phyloP scores from a whole-genome alignment of 495 filamentous ascomycete genomes.

The Opeltia flavorubescens region DNA sequence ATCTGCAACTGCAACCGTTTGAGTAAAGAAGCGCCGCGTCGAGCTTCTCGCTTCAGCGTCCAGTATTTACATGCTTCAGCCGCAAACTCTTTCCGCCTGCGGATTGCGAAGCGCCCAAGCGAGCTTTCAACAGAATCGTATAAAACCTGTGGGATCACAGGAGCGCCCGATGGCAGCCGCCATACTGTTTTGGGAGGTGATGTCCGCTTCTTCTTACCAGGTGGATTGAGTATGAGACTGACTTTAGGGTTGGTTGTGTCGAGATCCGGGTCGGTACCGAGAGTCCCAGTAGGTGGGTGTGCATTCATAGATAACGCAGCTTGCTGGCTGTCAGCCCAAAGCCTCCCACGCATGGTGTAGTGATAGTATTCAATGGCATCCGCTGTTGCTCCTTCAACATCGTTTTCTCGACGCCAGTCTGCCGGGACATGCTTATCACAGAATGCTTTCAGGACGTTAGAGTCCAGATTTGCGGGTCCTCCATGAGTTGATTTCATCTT shows the following conservation, averaged over 20 bases:
- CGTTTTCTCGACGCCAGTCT: slow-evolving; percentile 79
- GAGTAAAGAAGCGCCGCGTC: slow-evolving; percentile 77
- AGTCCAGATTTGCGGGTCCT: slow-evolving; percentile 64
- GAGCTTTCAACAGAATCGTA: slow-evolving; percentile 68
- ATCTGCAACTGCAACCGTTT: slow-evolving; percentile 87
- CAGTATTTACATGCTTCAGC: slow-evolving; percentile 92
- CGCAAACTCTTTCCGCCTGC: slow-evolving; percentile 79
- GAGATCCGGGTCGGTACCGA: slow-evolving; percentile 12
- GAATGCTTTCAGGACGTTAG: slow-evolving; percentile 81
- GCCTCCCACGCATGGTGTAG: slow-evolving; percentile 65
- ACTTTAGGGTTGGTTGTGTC: slow-evolving; percentile 27
- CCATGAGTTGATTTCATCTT: slow-evolving; percentile 93
- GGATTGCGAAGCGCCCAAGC: slow-evolving; percentile 63
- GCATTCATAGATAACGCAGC: slow-evolving; percentile 68
- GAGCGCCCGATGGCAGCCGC: slow-evolving; percentile 90
- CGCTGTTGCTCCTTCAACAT: slow-evolving; percentile 49
- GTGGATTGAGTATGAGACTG: slow-evolving; percentile 47
- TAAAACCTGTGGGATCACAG: slow-evolving; percentile 78
- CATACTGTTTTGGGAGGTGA: slow-evolving; percentile 57
- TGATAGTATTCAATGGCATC: slow-evolving; percentile 74
- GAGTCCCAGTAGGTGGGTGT: slow-evolving; percentile 38
- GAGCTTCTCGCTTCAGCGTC: slow-evolving; percentile 89
- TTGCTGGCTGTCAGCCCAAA: slow-evolving; percentile 84
- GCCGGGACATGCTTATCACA: slow-evolving; percentile 92
- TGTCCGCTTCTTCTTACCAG: slow-evolving; percentile 58